phyloP scores from a whole-genome alignment of 768 basidiomycete genomes.

The Russula virescens region DNA sequence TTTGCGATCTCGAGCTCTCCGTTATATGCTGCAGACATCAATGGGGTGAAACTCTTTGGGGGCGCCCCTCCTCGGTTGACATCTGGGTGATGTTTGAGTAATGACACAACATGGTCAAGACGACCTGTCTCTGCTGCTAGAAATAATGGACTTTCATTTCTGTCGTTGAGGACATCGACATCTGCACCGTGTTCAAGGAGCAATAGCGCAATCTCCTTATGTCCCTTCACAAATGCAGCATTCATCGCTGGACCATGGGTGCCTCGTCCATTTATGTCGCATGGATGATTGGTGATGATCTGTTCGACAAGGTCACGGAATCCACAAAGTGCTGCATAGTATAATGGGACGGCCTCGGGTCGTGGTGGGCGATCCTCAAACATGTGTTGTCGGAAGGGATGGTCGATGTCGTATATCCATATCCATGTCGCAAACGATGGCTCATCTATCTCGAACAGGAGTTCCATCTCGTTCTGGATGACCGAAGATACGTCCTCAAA shows the following conservation, averaged over 20 bases:
- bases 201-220: neutral
- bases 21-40: neutral
- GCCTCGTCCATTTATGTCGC: neutral
- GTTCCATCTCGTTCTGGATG: neutral
- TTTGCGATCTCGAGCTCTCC: neutral
- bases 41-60: neutral
- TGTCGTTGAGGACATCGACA: neutral
- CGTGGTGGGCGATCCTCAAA: neutral
- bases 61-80: neutral
- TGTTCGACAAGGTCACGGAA: neutral
- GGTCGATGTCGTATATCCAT: slow-evolving; percentile 3
- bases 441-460: neutral
- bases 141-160: neutral
- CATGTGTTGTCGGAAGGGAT: neutral
- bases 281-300: neutral
- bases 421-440: slow-evolving; percentile 5
- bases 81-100: neutral
- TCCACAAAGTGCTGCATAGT: slow-evolving; percentile 9
- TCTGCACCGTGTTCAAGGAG: neutral
- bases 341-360: neutral
- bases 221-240: neutral
- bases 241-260: neutral
- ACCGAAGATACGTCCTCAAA: neutral
- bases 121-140: neutral
- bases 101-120: neutral